phyloP scores from a whole-genome alignment of 2,329 filamentous ascomycete genomes.

The Amauroascus niger region DNA sequence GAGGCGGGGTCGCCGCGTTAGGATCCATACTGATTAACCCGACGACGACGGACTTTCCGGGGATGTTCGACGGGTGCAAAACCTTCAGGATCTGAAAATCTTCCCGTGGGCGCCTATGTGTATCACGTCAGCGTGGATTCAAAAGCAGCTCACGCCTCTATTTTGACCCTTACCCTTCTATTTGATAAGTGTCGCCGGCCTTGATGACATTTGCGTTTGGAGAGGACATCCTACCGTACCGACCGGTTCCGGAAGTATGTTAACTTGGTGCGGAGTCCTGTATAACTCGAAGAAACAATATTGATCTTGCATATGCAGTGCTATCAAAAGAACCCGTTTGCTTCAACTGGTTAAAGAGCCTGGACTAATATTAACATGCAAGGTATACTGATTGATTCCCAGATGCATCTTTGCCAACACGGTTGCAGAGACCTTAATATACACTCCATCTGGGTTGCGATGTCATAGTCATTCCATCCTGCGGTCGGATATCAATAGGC shows the following conservation, averaged over 20 bases:
- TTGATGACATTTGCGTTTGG: slow-evolving; percentile 8
- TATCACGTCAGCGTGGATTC: not conserved
- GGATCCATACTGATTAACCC: slow-evolving; percentile 13
- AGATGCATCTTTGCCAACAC: too few species aligned
- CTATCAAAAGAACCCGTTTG: not conserved
- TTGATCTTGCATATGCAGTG: not conserved
- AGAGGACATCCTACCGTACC: not conserved
- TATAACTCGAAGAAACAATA: not conserved
- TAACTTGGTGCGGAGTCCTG: not conserved
- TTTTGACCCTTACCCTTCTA: slow-evolving; percentile 5
- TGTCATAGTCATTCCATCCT: too few species aligned
- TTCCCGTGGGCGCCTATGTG: slow-evolving; percentile 6
- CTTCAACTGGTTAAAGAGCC: not conserved
- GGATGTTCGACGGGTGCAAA: slow-evolving; percentile 13
- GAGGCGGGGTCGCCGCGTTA: slow-evolving; percentile 16
- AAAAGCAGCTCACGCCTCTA: not conserved
- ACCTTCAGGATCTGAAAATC: slow-evolving; percentile 7
- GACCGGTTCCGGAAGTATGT: not conserved
- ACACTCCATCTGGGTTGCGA: too few species aligned
- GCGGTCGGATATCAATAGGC: not conserved
- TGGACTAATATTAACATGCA: too few species aligned
- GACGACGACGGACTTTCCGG: slow-evolving; percentile 16
- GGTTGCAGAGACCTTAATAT: not conserved
- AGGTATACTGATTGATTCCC: too few species aligned
- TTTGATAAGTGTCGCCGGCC: slow-evolving; percentile 5